Base-by-base conservation (phyloP, 1,284 basidiomycete genomes). In the Kwoniella shivajii region DNA sequence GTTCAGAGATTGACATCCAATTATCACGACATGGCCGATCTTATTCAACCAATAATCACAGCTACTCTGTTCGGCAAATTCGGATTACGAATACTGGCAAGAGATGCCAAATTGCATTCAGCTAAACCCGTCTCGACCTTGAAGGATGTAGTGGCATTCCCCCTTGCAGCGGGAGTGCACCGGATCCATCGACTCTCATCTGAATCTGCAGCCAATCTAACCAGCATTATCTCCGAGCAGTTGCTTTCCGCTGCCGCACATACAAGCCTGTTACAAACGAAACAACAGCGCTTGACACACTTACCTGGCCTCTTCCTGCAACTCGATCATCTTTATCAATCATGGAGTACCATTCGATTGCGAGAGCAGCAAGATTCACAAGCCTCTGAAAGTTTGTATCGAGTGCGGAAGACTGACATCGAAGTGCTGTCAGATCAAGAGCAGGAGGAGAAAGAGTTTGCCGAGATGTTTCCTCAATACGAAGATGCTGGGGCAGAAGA, bases 281-380 rank as follows among this genome's bases (percentile, higher is more conserved):
- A 45, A 16, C 51, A 56, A 44, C 56, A 57, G 26, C 43, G 63
- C n/a, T 11, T 14, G 1, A 5, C 34, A 10, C 49, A 54, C 39
- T 22, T 66, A 20, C 57, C 59, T 7, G 45, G 20, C 69, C 85
- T n/a, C 62, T 87, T 36, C 14, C 30, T 50, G 14, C 73, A 83
- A 7, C 93, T 92, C 67, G 88, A 91, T 55, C 86, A 88, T 65
- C 81, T 88, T 1, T 84, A 87, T 55, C 82, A 86, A 20, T 82
- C 95, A 7, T 98, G 94, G 94, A 82, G 85, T 31, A 85, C 88
- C 33, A 89, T 96, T 68, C 84, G 86, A 38, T 84, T 86, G 27
- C 85, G 84, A 57, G 86, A 87, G 59, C 82, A 84, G 42, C 84
- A 89, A 62, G 82, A 80, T 18, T 84, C 85, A 36, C 83, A 84